Evolutionary conservation across 2,329 filamentous ascomycete species (phyloP), one percentile per base, ranked within the genome.

Genomic region (Hypoxylon sp.): DNA sequence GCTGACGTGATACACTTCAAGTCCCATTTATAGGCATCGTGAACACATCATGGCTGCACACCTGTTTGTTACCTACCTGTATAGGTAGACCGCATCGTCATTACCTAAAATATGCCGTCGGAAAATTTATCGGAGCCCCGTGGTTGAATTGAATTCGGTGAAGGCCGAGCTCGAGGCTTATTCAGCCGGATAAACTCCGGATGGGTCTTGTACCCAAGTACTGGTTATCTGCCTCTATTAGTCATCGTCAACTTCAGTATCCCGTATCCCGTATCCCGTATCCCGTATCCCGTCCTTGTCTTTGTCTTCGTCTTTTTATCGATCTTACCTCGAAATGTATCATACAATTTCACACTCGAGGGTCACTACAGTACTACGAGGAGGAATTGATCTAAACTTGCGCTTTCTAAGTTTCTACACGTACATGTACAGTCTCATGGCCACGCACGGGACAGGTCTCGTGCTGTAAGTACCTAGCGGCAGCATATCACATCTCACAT

Each of bases 131-230:
- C 41, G 7, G 48, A 56, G 41, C 17, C 28, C 10, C n/a, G 49
- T 41, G n/a, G 37, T 41, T 10, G n/a, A n/a, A n/a, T n/a, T n/a
- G n/a, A n/a, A n/a, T n/a, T 39, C 2, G 7, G 37, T n/a, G 48
- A 47, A 30, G 17, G n/a, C n/a, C n/a, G n/a, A n/a, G n/a, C n/a
- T n/a, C 22, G 19, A n/a, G 41, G 56, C 59, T 64, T 51, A 64
- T 59, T 53, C 60, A 30, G 24, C 19, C 37, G 44, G 56, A 24
- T 6, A 58, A 26, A 43, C 19, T 22, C 44, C 57, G 26, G 37
- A 58, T 30, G 6, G 24, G 1, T 15, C 30, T 32, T 17, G 47
- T 49, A 49, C 28, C 26, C 20, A 34, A 13, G 20, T 48, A 48
- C 22, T 15, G 4, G 7, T 7, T 26, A 46, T 7, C 30, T 15